These are phyloP conservation scores for Lagenidium sp. DNA, from an alignment of 352 stramenopile species.

Conservation along the genomic window DNA sequence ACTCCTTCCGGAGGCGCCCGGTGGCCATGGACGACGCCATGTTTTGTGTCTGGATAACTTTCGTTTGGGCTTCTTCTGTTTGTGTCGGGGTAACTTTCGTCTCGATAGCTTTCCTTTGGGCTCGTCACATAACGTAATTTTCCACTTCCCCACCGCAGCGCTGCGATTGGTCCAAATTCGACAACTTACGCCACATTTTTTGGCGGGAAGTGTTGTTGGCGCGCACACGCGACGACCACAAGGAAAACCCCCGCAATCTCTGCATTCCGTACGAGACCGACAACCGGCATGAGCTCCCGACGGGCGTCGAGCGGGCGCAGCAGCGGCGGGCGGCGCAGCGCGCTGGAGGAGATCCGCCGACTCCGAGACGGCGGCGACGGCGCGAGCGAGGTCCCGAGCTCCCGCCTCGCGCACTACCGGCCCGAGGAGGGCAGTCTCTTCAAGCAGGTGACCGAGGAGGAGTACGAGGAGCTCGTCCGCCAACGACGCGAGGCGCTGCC, in stretches of 20 bases:
- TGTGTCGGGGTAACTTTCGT: neutral
- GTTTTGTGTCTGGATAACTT: neutral
- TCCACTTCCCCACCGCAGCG: no score
- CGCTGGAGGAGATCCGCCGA: constrained; percentile 69
- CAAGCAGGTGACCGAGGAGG: constrained; percentile 76
- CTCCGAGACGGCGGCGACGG: constrained; percentile 40
- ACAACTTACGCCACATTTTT: constrained; percentile 10
- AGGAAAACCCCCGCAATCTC: no score
- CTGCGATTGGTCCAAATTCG: constrained; percentile 8
- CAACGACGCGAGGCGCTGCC: constrained; percentile 66
- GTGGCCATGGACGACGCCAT: constrained; percentile 78
- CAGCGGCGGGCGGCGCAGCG: constrained; percentile 20
- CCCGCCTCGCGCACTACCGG: constrained; percentile 65
- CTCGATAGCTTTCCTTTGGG: neutral
- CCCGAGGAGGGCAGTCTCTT: constrained; percentile 73
- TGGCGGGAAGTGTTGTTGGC: constrained; percentile 10
- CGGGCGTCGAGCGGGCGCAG: constrained; percentile 14
- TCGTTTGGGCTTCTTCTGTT: neutral
- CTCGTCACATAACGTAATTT: no score
- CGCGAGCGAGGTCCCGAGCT: constrained; percentile 3
- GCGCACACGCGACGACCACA: neutral
- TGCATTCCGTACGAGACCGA: no score
- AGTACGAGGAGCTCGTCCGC: constrained; percentile 80
- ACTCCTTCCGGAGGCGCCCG: constrained; percentile 88
- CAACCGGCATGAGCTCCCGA: constrained; percentile 48